Base-by-base conservation (phyloP, 306 rosid species). In the Sophora flavescens region DNA sequence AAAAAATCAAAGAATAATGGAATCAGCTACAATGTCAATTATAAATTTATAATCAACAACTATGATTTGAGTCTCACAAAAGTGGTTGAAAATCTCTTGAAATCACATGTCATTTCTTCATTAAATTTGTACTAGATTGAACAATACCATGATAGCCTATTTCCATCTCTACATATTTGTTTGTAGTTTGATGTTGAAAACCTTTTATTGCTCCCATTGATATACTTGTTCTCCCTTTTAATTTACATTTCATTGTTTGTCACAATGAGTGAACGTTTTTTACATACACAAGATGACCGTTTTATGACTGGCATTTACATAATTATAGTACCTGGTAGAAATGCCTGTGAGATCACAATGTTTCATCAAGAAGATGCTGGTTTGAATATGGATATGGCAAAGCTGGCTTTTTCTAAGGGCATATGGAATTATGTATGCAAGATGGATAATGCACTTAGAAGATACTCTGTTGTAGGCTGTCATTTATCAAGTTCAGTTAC, bases 351-450 rank as follows among this genome's bases (percentile, higher is more conserved):
- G 88, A 88, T 95, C 86, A 81, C 78, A 51, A 85, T 95, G 99
- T 82, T 82, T 74, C 97, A 90, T 81, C 99, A 92, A 86, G 99
- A 95, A 83, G 99, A 92, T 84, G 97, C 99, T 68, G 96, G 97
- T 76, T 80, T 95, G 74, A 95, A 92, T 77, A 81, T 74, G 77
- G 92, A 95, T 81, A 73, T 92, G 91, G 97, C 97, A 61, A 95
- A 92, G 76, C 80, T 92, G 81, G 97, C 84, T 14, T 95, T 95
- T 77, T 60, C 91, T 4, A 88, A 72, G 87, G 97, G 99, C 77
- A 92, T 95, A 85, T 95, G 99, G 99, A 90, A 77, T 82, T 95
- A 87, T 39, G 89, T 95, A 38, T 88, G 97, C 83, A 92, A 90
- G 87, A 95, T 95, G 99, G 89, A 88, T 71, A 61, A 45, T 72